These are phyloP conservation scores for Cydonia oblonga DNA, from an alignment of 331 rosid genomes.

Conservation along the genomic window DNA sequence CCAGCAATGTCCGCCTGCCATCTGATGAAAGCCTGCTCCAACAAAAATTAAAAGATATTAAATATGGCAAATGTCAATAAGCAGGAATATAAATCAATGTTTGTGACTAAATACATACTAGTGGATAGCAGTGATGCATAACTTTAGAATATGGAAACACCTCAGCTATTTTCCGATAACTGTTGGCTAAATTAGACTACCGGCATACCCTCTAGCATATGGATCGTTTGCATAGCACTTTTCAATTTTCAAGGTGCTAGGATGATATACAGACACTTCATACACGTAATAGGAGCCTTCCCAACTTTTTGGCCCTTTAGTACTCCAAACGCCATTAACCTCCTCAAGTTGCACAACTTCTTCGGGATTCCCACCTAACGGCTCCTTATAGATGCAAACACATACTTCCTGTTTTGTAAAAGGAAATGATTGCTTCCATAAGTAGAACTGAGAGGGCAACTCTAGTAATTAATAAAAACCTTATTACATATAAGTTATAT, in stretches of 20 bases:
- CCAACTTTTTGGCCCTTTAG: slow-evolving; percentile 72
- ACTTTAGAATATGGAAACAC: slow-evolving; percentile 18
- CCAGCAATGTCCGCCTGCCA: slow-evolving; percentile 55
- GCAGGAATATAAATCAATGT: slow-evolving; percentile 2
- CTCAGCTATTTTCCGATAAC: slow-evolving; percentile 15
- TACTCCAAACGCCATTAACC: slow-evolving; percentile 73
- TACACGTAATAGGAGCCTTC: slow-evolving; percentile 77
- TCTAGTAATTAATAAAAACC: neutral
- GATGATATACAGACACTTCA: slow-evolving; percentile 81
- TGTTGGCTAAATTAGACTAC: slow-evolving; percentile 17
- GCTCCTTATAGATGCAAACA: slow-evolving; percentile 49
- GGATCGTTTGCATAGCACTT: slow-evolving; percentile 85
- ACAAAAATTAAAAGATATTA: slow-evolving; percentile 8
- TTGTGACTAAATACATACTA: neutral
- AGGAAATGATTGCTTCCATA: neutral
- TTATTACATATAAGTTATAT: slow-evolving; percentile 8
- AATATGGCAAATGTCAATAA: neutral
- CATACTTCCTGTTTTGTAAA: slow-evolving; percentile 44
- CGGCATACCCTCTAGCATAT: slow-evolving; percentile 85
- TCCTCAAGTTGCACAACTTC: slow-evolving; percentile 74
- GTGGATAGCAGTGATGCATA: neutral
- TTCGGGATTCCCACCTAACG: slow-evolving; percentile 48
- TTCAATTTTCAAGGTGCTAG: slow-evolving; percentile 59
- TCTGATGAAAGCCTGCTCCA: slow-evolving; percentile 74
- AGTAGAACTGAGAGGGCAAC: neutral